A percentile compares a stretch with the other conserved stretches of the same genome.
These are phyloP conservation scores for Termitomyces sp. DNA, from an alignment of 768 basidiomycete genomes.

Conservation along the genomic window DNA sequence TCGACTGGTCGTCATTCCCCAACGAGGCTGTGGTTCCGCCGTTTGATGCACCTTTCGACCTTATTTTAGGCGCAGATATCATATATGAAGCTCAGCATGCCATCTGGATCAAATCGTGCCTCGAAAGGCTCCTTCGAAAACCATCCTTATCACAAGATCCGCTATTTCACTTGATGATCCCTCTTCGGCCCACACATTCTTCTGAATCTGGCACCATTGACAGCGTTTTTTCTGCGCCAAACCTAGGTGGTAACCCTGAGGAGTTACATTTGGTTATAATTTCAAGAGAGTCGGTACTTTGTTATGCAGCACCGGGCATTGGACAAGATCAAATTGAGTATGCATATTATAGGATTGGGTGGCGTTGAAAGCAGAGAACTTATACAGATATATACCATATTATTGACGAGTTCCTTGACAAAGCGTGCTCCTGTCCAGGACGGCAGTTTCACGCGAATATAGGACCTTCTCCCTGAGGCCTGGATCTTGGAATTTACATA, in stretches of 20 bases:
- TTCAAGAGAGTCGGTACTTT: conserved; percentile 48
- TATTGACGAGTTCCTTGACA: neutral
- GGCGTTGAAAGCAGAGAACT: conserved; percentile 31
- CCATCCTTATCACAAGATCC: conserved; percentile 16
- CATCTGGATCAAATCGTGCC: conserved; percentile 61
- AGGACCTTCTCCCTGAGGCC: no score
- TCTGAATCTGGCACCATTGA: conserved; percentile 59
- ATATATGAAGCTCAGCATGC: conserved; percentile 74
- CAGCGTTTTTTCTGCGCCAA: conserved; percentile 36
- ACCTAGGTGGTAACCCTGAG: neutral
- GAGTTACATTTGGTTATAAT: conserved; percentile 39
- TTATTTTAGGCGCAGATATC: conserved; percentile 80
- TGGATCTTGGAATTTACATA: no score
- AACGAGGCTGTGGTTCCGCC: conserved; percentile 8
- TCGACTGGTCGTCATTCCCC: conserved; percentile 60
- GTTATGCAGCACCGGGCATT: conserved; percentile 40
- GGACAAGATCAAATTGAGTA: conserved; percentile 58
- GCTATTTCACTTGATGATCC: conserved; percentile 73
- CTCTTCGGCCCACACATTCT: conserved; percentile 60
- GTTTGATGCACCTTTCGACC: conserved; percentile 48
- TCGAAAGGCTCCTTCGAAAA: conserved; percentile 42
- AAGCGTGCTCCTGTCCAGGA: neutral
- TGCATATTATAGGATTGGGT: conserved; percentile 67
- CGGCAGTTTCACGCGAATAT: neutral
- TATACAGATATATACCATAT: neutral